Conservation (phyloP, 2,329 filamentous ascomycete species). For the Akanthomyces lecanii region DNA sequence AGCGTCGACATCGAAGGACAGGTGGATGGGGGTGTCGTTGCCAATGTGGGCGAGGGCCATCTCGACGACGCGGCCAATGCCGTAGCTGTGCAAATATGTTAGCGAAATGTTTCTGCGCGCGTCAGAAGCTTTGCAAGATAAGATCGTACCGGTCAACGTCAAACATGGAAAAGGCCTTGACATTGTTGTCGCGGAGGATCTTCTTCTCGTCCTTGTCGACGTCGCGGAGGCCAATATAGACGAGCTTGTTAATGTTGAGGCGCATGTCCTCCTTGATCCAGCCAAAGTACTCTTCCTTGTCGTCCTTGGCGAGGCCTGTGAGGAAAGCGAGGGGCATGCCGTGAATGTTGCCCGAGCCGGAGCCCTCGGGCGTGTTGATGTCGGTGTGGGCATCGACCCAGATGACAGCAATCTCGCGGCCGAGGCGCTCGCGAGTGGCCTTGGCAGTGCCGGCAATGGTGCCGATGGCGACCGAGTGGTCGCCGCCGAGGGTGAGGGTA, state of each 20-base stretch:
- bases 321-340: slow-evolving; percentile 96
- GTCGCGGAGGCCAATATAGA: slow-evolving; percentile 93
- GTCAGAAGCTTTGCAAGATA: background rate
- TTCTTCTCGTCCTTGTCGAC: slow-evolving; percentile 93
- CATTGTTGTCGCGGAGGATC: slow-evolving; percentile 79
- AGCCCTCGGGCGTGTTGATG: slow-evolving; percentile 93
- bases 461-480: slow-evolving; percentile 95
- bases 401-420: slow-evolving; percentile 84
- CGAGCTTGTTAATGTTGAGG: slow-evolving; percentile 74
- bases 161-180: slow-evolving; percentile 98
- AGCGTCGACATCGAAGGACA: slow-evolving; percentile 96
- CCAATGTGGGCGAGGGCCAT: slow-evolving; percentile 98
- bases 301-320: slow-evolving; percentile 75
- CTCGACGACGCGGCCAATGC: slow-evolving; percentile 93
- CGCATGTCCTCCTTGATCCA: slow-evolving; percentile 76
- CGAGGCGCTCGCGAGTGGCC: slow-evolving; percentile 78
- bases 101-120: background rate
- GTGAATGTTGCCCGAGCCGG: slow-evolving; percentile 88
- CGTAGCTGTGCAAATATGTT: slow-evolving; percentile 53
- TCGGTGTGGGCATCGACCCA: slow-evolving; percentile 99
- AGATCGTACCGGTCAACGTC: slow-evolving; percentile 77
- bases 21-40: slow-evolving; percentile 88
- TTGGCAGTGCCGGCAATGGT: slow-evolving; percentile 83
- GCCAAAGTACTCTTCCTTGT: slow-evolving; percentile 76
- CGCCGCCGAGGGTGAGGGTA: slow-evolving; percentile 88